Evolutionary conservation across 176 grass and related monocot genomes (phyloP).

Genomic region (Aegilops sharonensis): DNA sequence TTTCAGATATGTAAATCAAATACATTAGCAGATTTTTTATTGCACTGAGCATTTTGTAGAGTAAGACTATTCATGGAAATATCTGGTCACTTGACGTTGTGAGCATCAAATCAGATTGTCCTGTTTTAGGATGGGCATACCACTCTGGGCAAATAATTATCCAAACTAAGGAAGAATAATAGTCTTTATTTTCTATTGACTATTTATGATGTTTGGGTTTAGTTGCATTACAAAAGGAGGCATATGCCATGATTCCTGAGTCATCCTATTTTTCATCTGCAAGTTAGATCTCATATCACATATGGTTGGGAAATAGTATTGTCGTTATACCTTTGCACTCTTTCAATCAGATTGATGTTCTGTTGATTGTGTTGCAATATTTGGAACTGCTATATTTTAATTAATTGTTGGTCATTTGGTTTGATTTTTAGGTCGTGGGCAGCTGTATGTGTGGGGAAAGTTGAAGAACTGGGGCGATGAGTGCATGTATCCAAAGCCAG

Average conservation of each 20-base stretch:
- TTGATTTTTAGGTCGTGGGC: slow-evolving; percentile 65
- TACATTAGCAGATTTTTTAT: not conserved
- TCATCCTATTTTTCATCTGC: not conserved
- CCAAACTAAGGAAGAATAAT: not conserved
- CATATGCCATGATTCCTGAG: not conserved
- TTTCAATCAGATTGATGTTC: not conserved
- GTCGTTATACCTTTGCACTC: not conserved
- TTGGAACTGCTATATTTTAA: not conserved
- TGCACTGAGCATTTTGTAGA: not conserved
- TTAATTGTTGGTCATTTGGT: slow-evolving; percentile 6
- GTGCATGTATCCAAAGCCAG: slow-evolving; percentile 99
- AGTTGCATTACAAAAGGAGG: not conserved
- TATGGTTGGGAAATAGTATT: not conserved
- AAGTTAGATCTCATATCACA: not conserved
- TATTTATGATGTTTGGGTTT: not conserved
- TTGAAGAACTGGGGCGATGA: slow-evolving; percentile 84
- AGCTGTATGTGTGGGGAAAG: slow-evolving; percentile 98
- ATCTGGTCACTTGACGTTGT: not conserved
- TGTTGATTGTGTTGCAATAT: not conserved
- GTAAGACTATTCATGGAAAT: not conserved
- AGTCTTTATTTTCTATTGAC: not conserved
- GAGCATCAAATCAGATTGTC: not conserved
- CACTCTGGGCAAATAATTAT: not conserved
- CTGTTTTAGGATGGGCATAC: not conserved
- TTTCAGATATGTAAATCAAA: slow-evolving; percentile 11